These are phyloP conservation scores for Trametes cinnabarina DNA, from an alignment of 768 basidiomycete species.

Conservation along the genomic window DNA sequence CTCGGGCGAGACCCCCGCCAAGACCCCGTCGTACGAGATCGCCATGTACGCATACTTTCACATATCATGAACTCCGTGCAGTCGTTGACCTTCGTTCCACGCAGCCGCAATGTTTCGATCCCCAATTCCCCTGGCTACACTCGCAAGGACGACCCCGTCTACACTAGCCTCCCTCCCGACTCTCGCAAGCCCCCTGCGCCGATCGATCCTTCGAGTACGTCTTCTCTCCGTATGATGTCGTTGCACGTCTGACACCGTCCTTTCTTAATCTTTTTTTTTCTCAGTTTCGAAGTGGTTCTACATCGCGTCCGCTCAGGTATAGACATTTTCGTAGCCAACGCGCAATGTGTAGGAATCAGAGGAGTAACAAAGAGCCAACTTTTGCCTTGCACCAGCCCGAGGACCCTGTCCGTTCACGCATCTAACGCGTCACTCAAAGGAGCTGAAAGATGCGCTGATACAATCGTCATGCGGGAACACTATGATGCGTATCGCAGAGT, in stretches of 20 bases:
- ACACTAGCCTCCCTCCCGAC: slow-evolving; percentile 68
- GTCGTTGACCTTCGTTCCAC: background rate
- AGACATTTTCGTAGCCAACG: slow-evolving; percentile 14
- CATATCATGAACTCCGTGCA: no score
- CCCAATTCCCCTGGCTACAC: slow-evolving; percentile 71
- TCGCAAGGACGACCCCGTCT: slow-evolving; percentile 57
- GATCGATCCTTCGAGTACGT: slow-evolving; percentile 86
- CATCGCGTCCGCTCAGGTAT: slow-evolving; percentile 86
- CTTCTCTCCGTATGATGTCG: background rate
- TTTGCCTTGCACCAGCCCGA: slow-evolving; percentile 7
- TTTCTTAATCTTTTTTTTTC: background rate
- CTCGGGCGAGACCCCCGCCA: slow-evolving; percentile 72
- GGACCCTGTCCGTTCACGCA: slow-evolving; percentile 4
- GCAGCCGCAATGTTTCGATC: slow-evolving; percentile 78
- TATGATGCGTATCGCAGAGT: slow-evolving; percentile 2
- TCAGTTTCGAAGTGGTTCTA: slow-evolving; percentile 92
- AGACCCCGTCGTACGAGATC: slow-evolving; percentile 69
- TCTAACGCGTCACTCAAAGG: background rate
- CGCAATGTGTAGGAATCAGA: slow-evolving; percentile 14
- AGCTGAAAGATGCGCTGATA: background rate
- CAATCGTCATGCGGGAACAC: background rate
- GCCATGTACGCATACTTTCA: slow-evolving; percentile 65
- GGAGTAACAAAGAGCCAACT: slow-evolving; percentile 15
- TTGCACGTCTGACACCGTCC: background rate
- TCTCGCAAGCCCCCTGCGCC: slow-evolving; percentile 83